Evolutionary conservation across 176 grass and related monocot genomes (phyloP).

Genomic region (Thalia dealbata): DNA sequence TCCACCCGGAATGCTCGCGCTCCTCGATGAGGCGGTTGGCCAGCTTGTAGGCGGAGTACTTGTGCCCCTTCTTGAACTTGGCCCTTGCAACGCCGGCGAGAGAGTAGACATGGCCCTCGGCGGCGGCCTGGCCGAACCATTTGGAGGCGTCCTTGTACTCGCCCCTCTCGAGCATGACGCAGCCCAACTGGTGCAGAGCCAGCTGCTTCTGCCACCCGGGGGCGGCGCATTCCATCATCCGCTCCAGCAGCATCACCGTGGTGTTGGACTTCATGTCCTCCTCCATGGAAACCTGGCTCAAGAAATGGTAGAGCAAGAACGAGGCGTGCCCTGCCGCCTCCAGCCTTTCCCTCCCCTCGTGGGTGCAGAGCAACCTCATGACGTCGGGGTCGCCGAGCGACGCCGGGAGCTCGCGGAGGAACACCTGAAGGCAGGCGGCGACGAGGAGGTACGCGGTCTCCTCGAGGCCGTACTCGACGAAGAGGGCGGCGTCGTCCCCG

Average conservation of each 20-base stretch:
- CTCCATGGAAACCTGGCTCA: slow-evolving; percentile 76
- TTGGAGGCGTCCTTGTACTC: slow-evolving; percentile 78
- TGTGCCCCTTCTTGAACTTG: slow-evolving; percentile 86
- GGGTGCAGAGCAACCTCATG: slow-evolving; percentile 56
- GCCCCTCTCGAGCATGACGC: slow-evolving; percentile 76
- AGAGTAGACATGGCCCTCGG: slow-evolving; percentile 76
- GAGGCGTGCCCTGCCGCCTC: slow-evolving; percentile 55
- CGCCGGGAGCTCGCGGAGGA: slow-evolving; percentile 82
- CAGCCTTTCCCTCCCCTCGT: slow-evolving; percentile 58
- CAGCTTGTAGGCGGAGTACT: slow-evolving; percentile 83
- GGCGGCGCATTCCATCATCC: slow-evolving; percentile 47
- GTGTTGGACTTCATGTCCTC: slow-evolving; percentile 73
- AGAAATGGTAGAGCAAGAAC: slow-evolving; percentile 82
- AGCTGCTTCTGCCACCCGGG: slow-evolving; percentile 69
- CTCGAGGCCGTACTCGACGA: slow-evolving; percentile 71
- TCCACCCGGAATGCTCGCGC: slow-evolving; percentile 57
- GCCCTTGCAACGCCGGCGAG: slow-evolving; percentile 65
- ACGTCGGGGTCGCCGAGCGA: slow-evolving; percentile 58
- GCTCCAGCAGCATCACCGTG: slow-evolving; percentile 77
- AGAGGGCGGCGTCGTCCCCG: slow-evolving; percentile 50
- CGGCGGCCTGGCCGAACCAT: slow-evolving; percentile 77
- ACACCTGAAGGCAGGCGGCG: slow-evolving; percentile 74
- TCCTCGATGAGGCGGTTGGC: slow-evolving; percentile 52
- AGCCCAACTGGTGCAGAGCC: slow-evolving; percentile 72
- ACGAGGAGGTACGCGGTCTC: slow-evolving; percentile 66